These are phyloP conservation scores for Solanum gandarillasii DNA, from an alignment of 257 asterid species.

Conservation along the genomic window DNA sequence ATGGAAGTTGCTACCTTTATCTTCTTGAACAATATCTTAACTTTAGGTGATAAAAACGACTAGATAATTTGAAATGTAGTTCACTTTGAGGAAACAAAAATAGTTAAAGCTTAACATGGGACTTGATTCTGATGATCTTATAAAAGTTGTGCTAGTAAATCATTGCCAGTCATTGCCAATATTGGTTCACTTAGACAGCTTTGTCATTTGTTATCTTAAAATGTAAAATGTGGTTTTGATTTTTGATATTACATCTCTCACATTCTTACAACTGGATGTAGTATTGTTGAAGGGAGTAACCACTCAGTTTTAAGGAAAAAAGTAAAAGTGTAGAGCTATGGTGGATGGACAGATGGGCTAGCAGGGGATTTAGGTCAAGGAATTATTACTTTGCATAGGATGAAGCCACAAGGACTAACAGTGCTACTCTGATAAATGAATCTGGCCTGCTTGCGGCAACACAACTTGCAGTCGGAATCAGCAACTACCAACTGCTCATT, in stretches of 20 bases:
- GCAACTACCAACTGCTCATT: not conserved
- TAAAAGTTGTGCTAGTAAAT: not conserved
- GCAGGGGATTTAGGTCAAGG: not conserved
- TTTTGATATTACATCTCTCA: not conserved
- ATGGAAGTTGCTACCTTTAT: not conserved
- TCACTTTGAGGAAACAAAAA: not conserved
- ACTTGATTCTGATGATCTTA: not conserved
- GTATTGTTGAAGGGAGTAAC: not conserved
- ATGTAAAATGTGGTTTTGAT: not conserved
- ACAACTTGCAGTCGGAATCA: not conserved
- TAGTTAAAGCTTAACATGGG: not conserved
- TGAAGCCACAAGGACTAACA: not conserved
- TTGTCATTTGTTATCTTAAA: not conserved
- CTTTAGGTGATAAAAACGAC: not conserved
- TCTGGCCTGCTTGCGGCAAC: not conserved
- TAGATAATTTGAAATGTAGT: not conserved
- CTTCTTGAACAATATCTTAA: not conserved
- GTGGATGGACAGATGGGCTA: not conserved
- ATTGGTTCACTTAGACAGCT: not conserved
- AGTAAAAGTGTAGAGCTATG: not conserved
- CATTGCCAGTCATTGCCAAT: not conserved
- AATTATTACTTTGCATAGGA: not conserved
- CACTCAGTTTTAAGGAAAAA: not conserved
- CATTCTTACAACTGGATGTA: not conserved
- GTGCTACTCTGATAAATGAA: not conserved